Evolutionary conservation across 139 green algal genomes (phyloP).

Genomic region (Axilococcus clingmanii): DNA sequence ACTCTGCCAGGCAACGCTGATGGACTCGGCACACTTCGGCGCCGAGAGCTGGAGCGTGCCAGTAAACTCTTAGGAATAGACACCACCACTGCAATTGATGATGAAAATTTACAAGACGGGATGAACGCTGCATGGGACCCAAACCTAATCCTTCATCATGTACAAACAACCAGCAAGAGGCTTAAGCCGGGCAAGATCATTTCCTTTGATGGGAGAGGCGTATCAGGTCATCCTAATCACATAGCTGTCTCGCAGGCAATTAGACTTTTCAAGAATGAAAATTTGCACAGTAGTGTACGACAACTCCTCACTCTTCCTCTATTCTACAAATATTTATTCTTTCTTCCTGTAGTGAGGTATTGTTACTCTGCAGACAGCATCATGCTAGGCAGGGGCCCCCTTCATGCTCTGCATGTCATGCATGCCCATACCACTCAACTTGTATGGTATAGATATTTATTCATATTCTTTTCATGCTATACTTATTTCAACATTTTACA

Average conservation of each 20-base stretch:
- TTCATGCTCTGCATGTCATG: slow-evolving; percentile 11
- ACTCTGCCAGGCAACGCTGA: slow-evolving; percentile 21
- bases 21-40: slow-evolving; percentile 9
- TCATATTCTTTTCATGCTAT: slow-evolving; percentile 25
- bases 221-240: slow-evolving; percentile 47
- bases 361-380: neutral
- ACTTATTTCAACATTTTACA: slow-evolving; percentile 29
- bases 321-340: slow-evolving; percentile 9
- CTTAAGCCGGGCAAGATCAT: slow-evolving; percentile 24
- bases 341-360: slow-evolving; percentile 7
- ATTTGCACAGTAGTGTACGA: neutral
- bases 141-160: slow-evolving; percentile 9
- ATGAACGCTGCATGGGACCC: slow-evolving; percentile 11
- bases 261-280: neutral
- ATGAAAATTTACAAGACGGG: slow-evolving; percentile 26
- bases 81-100: slow-evolving; percentile 14
- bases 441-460: slow-evolving; percentile 27
- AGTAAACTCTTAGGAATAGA: slow-evolving; percentile 19
- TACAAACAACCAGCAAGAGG: slow-evolving; percentile 5
- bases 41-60: slow-evolving; percentile 10
- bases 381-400: neutral
- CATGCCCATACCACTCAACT: slow-evolving; percentile 19
- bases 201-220: slow-evolving; percentile 40
- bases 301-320: slow-evolving; percentile 6
- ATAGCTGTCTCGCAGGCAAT: slow-evolving; percentile 3